Conservation (phyloP, 345 rosid genomes). For the Cochlearia excelsa region DNA sequence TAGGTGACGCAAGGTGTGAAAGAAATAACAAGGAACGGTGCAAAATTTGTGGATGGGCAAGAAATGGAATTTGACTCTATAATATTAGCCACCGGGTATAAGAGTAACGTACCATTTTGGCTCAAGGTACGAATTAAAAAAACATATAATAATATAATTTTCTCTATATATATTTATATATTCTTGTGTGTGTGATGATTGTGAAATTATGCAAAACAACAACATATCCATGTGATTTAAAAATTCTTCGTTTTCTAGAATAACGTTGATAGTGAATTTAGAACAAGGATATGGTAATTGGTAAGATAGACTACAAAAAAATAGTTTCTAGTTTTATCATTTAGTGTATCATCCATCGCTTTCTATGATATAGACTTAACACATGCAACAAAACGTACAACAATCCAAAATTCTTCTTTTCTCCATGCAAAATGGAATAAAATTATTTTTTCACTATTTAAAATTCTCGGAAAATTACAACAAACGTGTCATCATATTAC, state of each 20-base stretch:
- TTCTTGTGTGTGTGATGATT: conserved; percentile 5
- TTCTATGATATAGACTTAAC: conserved; percentile 29
- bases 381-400: conserved; percentile 32
- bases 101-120: conserved; percentile 90
- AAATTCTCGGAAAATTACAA: conserved; percentile 15
- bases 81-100: conserved; percentile 88
- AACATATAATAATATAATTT: not conserved
- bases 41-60: conserved; percentile 67
- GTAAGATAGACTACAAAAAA: conserved; percentile 2
- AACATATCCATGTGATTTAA: conserved; percentile 13
- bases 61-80: conserved; percentile 70
- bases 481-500: conserved; percentile 1
- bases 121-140: conserved; percentile 55
- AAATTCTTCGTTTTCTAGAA: conserved; percentile 30
- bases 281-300: conserved; percentile 11
- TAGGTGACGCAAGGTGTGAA: conserved; percentile 74
- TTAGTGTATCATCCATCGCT: conserved; percentile 35
- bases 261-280: conserved; percentile 32
- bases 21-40: conserved; percentile 62
- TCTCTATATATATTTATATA: not conserved
- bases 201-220: conserved; percentile 25
- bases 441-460: conserved; percentile 5
- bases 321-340: conserved; percentile 24
- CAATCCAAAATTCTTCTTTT: conserved; percentile 36
- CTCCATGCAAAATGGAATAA: conserved; percentile 41